These are phyloP conservation scores for Eucalyptus rudis DNA, from an alignment of 345 rosid genomes.

Conservation along the genomic window DNA sequence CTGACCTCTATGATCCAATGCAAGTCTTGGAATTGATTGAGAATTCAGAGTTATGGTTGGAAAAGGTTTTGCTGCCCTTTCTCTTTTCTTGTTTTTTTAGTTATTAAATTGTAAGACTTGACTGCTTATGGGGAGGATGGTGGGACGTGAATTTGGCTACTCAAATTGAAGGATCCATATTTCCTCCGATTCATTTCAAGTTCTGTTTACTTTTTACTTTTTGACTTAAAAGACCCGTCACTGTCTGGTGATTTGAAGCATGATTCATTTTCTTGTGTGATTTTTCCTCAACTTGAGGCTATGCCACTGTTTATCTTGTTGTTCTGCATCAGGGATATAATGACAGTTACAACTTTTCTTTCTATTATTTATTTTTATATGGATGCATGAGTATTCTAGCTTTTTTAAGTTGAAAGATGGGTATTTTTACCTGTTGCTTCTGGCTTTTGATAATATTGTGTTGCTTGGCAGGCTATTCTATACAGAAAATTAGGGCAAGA, in stretches of 20 bases:
- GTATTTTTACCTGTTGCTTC: neutral
- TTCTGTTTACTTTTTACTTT: neutral
- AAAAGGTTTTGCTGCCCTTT: slow-evolving; percentile 43
- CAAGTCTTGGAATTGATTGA: slow-evolving; percentile 82
- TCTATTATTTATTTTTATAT: neutral
- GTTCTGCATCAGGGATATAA: neutral
- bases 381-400: neutral
- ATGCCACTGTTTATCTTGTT: neutral
- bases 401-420: neutral
- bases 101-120: neutral
- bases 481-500: slow-evolving; percentile 94
- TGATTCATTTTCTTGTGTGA: neutral
- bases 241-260: neutral
- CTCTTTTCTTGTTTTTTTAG: neutral
- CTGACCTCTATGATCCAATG: slow-evolving; percentile 82
- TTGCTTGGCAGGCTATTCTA: slow-evolving; percentile 57
- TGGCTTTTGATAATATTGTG: neutral
- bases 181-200: neutral
- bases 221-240: neutral
- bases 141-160: neutral
- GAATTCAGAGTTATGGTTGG: slow-evolving; percentile 88
- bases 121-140: neutral
- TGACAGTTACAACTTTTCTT: neutral
- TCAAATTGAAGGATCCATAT: neutral
- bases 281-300: neutral